These are phyloP conservation scores for Cichorium intybus DNA, from an alignment of 140 eudicot genomes.

Conservation along the genomic window DNA sequence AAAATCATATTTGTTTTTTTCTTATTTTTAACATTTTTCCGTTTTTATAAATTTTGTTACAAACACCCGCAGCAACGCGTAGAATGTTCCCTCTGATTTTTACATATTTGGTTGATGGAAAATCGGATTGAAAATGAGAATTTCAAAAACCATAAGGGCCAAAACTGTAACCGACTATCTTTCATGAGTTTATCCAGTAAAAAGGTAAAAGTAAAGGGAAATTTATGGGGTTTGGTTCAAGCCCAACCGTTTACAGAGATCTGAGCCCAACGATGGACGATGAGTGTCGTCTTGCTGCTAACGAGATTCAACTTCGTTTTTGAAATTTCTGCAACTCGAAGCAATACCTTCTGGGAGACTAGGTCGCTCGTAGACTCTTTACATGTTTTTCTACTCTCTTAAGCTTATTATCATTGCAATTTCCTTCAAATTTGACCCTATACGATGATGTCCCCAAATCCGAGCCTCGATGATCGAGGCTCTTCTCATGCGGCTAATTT, in stretches of 20 bases:
- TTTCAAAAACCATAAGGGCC: no score
- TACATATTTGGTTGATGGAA: no score
- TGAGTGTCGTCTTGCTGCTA: constrained; percentile 23
- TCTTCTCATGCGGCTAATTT: constrained; percentile 41
- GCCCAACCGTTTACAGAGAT: constrained; percentile 21
- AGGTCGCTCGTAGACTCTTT: constrained; percentile 1
- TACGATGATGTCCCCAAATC: constrained; percentile 86
- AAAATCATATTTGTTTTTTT: no score
- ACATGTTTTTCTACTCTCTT: constrained; percentile 17
- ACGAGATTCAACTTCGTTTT: constrained; percentile 32
- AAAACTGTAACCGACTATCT: no score
- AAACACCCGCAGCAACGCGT: no score
- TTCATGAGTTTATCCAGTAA: background rate
- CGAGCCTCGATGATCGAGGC: constrained; percentile 56
- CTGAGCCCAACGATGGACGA: constrained; percentile 20
- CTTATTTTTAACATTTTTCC: no score
- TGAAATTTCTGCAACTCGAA: constrained; percentile 23
- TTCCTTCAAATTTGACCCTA: constrained; percentile 14
- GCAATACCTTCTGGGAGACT: background rate
- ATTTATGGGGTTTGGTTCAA: background rate
- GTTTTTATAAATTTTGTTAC: no score
- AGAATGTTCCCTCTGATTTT: no score
- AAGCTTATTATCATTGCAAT: background rate
- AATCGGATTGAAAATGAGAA: no score
- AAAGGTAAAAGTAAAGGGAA: background rate